Conservation (phyloP, 257 asterid species). For the Lavandula angustifolia region DNA sequence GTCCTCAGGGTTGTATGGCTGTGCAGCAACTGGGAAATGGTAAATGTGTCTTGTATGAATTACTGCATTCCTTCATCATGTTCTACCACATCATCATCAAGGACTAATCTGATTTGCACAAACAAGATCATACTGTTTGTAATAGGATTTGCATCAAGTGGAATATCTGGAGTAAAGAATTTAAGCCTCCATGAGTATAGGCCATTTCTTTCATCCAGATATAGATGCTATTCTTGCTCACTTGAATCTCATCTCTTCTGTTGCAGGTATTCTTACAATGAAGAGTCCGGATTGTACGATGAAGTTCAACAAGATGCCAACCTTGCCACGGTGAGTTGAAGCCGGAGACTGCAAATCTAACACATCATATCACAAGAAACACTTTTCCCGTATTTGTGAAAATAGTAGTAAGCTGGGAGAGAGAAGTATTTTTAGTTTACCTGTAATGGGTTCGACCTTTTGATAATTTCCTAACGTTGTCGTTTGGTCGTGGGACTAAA, state of each 20-base stretch:
- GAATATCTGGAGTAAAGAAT: neutral
- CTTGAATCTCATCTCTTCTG: neutral
- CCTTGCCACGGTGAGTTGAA: slow-evolving; percentile 39
- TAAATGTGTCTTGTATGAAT: no score
- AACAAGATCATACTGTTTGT: neutral
- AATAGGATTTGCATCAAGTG: neutral
- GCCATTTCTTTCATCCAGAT: neutral
- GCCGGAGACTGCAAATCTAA: no score
- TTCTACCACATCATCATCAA: no score
- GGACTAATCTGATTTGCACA: neutral
- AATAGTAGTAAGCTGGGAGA: neutral
- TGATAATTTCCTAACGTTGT: no score
- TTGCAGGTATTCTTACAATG: slow-evolving; percentile 72
- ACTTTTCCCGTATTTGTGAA: no score
- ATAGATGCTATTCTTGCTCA: slow-evolving; percentile 14
- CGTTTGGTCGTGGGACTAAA: no score
- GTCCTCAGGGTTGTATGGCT: slow-evolving; percentile 75
- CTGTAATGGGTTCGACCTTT: no score
- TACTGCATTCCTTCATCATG: no score
- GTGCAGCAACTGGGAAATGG: slow-evolving; percentile 91
- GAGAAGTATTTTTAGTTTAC: neutral
- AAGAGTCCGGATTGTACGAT: slow-evolving; percentile 61
- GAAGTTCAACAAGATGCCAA: slow-evolving; percentile 59
- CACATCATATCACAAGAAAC: no score
- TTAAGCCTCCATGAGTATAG: no score